Evolutionary conservation across 768 basidiomycete species (phyloP).

Genomic region (Tephrocybe rancida): DNA sequence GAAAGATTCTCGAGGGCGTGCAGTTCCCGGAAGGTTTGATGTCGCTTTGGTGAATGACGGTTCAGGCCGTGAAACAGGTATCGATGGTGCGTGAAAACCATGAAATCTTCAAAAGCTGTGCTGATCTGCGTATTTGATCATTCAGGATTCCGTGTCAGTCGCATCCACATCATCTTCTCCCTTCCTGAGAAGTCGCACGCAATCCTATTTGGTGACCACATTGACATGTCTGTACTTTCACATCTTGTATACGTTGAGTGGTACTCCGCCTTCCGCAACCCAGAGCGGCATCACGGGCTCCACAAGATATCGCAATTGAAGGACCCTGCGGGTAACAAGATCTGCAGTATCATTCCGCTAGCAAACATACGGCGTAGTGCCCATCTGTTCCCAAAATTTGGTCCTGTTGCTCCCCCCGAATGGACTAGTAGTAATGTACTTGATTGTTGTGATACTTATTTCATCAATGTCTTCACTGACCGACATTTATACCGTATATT

Average conservation of each 20-base stretch:
- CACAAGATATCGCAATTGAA: slow-evolving; percentile 15
- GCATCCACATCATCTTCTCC: slow-evolving; percentile 20
- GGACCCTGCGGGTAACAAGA: slow-evolving; percentile 5
- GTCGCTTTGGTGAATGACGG: too few relatives aligned
- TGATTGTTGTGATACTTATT: slow-evolving; percentile 14
- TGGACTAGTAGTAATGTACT: slow-evolving; percentile 24
- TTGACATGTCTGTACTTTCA: neutral
- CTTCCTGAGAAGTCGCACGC: slow-evolving; percentile 9
- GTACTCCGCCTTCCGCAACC: slow-evolving; percentile 19
- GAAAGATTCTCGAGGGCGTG: too few relatives aligned
- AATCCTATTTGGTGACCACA: slow-evolving; percentile 1
- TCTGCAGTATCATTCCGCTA: slow-evolving; percentile 30
- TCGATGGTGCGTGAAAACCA: too few relatives aligned
- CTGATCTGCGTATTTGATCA: too few relatives aligned
- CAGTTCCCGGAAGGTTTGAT: too few relatives aligned
- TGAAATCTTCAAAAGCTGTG: too few relatives aligned
- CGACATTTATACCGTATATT: slow-evolving; percentile 16
- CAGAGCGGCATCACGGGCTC: slow-evolving; percentile 17
- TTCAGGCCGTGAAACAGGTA: too few relatives aligned
- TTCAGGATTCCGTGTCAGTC: slow-evolving; percentile 26
- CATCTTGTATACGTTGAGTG: slow-evolving; percentile 29
- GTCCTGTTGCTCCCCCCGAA: slow-evolving; percentile 15
- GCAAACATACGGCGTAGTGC: slow-evolving; percentile 26
- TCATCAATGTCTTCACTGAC: slow-evolving; percentile 17
- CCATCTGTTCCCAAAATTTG: slow-evolving; percentile 29